Base-by-base conservation (phyloP, 2,329 filamentous ascomycete genomes). In the Aspergillus sp. region DNA sequence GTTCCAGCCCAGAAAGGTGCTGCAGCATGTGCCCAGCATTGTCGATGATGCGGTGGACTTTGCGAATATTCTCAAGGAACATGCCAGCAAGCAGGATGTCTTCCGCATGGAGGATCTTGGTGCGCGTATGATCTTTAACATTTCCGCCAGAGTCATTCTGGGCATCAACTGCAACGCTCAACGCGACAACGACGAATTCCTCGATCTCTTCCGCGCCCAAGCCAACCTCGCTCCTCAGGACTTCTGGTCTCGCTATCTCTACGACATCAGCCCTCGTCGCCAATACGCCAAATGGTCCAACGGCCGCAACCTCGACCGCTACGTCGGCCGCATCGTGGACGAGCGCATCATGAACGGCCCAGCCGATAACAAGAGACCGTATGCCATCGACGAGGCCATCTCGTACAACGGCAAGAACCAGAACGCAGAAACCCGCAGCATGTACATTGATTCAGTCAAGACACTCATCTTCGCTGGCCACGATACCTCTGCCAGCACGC, bases 181-280 rank as follows among this genome's bases (percentile, higher is more conserved):
- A 34, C 31, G 47, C 28, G 70, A 72, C 36, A 60, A 63, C 0
- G 55, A 59, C 7, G 60, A 64, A 2, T 72, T 73, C 37, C 51
- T 54, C 32, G 49, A 62, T 5, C 47, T 57, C 5, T 51, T 69
- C 1, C 51, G 53, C 33, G 28, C 48, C 2, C 43, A 50, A n/a
- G 60, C 62, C 2, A 62, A 41, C 38, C 13, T 47, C 47, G 42
- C 45, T 29, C 45, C 42, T 27, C 38, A 41, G 19, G 42, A 45
- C 34, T 45, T 45, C 30, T 45, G 45, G 42, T 45, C 45, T 26
- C 38, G 42, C 26, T 45, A 45, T 29, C 42, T 48, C 27, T 45
- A 48, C 38, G 45, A 45, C 26, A 13, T 48, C 42, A 42, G 28
- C 27, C 45, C 33, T 7, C 34, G 38, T 6, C 33, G 62, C 1